Base-by-base conservation (phyloP, 352 stramenopile species). In the Vaucheria bursata region DNA sequence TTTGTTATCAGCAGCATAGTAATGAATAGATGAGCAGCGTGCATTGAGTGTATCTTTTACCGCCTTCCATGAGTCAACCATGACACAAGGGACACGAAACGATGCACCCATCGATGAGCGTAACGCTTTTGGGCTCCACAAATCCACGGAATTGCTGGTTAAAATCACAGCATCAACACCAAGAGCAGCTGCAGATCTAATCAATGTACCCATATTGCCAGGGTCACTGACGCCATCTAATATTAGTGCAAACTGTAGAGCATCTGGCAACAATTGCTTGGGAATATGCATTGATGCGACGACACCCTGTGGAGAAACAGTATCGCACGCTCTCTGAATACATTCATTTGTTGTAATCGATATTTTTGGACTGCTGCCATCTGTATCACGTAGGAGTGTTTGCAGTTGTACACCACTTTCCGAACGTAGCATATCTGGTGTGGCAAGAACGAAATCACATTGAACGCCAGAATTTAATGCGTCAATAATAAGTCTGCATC, bases 141-240 rank as follows among this genome's bases (percentile, higher is more conserved):
- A 74, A 50, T 80, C 75, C 18, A 78, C 75, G 18, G 68, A 80
- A 35, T 45, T 37, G 8, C 75, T 70, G 12, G 75, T 80, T 29
- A 80, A 77, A 32, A 76, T 70, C 75, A 80, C 66, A 12, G 75
- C 75, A 31, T 80, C 75, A 35, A 49, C 75, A 29, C 75, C 75
- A 36, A 80, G 45, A 6, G 64, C 75, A 25, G 65, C 39, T 35
- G 66, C 75, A 29, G 75, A 72, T n/a, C 75, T 34, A n/a, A 80
- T 52, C 25, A 80, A 50, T n/a, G 75, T 80, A 25, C 75, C 75
- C 0, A 80, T 65, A 35, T 80, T 80, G 18, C 75, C 75, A 65
- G 75, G 75, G 35, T 80, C 75, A 7, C 74, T 65, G 37, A 80
- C 68, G n/a, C 75, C 75, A 52, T 80, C 75, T 18, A 65, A 74